Percentiles rank a stretch among this genome's conserved stretches.
Evolutionary conservation across 2,329 filamentous ascomycete species (phyloP).

Genomic region (Penicillium fuscoglaucum): DNA sequence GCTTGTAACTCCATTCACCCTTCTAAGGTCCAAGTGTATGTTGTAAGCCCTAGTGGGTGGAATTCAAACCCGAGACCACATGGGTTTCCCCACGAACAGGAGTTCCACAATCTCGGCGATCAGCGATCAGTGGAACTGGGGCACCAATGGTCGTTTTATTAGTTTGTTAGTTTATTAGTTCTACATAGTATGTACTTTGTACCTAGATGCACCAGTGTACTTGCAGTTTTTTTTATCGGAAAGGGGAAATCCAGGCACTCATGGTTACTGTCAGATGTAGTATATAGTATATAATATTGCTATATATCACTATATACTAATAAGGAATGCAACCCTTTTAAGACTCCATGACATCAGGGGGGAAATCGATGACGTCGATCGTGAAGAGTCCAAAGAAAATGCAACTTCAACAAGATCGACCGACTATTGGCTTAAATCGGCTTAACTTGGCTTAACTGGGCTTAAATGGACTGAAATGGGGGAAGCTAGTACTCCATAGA

Average conservation of each 20-base stretch:
- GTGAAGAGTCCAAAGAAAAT: constrained; percentile 9
- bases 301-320: no score
- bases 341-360: constrained; percentile 23
- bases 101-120: background rate
- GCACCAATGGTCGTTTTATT: background rate
- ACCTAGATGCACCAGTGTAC: background rate
- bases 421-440: constrained; percentile 11
- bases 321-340: background rate
- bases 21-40: background rate
- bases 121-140: constrained; percentile 4
- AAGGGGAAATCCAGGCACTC: background rate
- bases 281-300: background rate
- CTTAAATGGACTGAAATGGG: background rate
- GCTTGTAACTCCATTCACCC: no score
- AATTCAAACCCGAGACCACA: background rate
- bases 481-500: background rate
- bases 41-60: background rate
- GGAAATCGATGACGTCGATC: constrained; percentile 27
- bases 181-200: background rate
- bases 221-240: no score
- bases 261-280: background rate
- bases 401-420: constrained; percentile 10
- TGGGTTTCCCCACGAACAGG: constrained; percentile 10
- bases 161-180: background rate
- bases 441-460: no score